Percentiles rank a stretch among this genome's conserved stretches.
Conservation (phyloP, 176 grass and related monocot species). For the Oryza brachyantha region DNA sequence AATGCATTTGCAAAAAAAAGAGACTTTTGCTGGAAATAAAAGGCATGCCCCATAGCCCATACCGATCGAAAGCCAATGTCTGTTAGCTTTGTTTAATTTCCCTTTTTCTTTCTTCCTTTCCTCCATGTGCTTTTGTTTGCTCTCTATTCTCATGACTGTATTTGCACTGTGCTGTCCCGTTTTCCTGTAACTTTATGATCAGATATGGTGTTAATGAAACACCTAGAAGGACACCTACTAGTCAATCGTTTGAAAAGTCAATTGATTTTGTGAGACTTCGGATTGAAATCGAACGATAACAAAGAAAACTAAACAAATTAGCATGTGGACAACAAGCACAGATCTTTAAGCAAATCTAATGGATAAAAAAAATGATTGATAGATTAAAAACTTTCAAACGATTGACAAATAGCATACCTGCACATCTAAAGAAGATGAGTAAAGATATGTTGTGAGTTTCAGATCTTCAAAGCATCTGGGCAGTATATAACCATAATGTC, state of each 20-base stretch:
- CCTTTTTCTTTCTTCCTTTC: not conserved
- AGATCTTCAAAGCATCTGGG: not conserved
- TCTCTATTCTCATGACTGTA: not conserved
- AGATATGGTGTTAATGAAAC: not conserved
- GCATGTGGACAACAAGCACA: too few relatives aligned
- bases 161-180: not conserved
- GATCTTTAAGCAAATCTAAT: too few relatives aligned
- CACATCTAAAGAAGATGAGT: slow-evolving; percentile 3
- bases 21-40: not conserved
- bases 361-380: too few relatives aligned
- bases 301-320: too few relatives aligned
- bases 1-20: not conserved
- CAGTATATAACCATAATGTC: too few relatives aligned
- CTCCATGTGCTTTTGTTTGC: slow-evolving; percentile 2
- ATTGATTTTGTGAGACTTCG: too few relatives aligned
- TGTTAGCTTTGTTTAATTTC: not conserved
- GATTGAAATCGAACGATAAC: too few relatives aligned
- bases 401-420: too few relatives aligned
- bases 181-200: not conserved
- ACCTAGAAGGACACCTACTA: too few relatives aligned
- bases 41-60: not conserved
- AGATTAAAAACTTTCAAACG: too few relatives aligned
- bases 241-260: too few relatives aligned
- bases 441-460: not conserved
- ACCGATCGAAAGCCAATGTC: not conserved